Percentiles rank a stretch among this genome's conserved stretches.
phyloP scores from a whole-genome alignment of 2,329 filamentous ascomycete species.

The Pseudocercospora macadamiae region DNA sequence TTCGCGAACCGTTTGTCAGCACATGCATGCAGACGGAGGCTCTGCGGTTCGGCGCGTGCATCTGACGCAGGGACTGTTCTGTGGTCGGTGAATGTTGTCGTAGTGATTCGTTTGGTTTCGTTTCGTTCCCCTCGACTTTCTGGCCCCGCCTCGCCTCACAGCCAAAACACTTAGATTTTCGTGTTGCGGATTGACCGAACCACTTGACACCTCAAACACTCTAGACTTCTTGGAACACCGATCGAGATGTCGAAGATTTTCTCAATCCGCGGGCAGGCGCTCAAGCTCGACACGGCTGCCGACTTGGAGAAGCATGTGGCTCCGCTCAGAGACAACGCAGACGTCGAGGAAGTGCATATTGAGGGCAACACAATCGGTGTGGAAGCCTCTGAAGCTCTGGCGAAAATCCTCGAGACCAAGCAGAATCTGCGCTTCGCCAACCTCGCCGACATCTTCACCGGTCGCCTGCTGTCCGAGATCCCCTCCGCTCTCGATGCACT shows the following conservation, averaged over 20 bases:
- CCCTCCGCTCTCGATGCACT: constrained; percentile 84
- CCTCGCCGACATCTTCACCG: constrained; percentile 96
- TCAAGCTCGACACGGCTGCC: constrained; percentile 87
- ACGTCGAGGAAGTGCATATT: constrained; percentile 83
- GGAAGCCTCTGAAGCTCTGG: constrained; percentile 81
- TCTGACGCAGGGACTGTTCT: not conserved
- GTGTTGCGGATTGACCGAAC: too few relatives aligned
- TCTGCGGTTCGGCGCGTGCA: constrained; percentile 6
- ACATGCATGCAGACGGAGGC: not conserved
- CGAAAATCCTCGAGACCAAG: constrained; percentile 81
- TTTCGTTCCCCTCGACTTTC: not conserved
- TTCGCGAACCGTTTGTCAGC: constrained; percentile 12
- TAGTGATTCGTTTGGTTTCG: not conserved
- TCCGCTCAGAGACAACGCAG: constrained; percentile 68
- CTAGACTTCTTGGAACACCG: too few relatives aligned
- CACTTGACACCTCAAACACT: not conserved
- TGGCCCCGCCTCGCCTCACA: not conserved
- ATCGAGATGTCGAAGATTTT: constrained; percentile 67
- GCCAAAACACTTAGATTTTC: too few relatives aligned
- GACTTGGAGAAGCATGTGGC: constrained; percentile 86
- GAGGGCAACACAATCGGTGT: constrained; percentile 92
- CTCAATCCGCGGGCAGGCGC: constrained; percentile 85
- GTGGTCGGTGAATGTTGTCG: constrained; percentile 1
- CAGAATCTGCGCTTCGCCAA: constrained; percentile 75
- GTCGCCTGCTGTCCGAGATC: constrained; percentile 89